Percentiles rank a stretch among this genome's conserved stretches.
Evolutionary conservation across 2,329 filamentous ascomycete species (phyloP).

Genomic region (Allantophomopsis lycopodina): DNA sequence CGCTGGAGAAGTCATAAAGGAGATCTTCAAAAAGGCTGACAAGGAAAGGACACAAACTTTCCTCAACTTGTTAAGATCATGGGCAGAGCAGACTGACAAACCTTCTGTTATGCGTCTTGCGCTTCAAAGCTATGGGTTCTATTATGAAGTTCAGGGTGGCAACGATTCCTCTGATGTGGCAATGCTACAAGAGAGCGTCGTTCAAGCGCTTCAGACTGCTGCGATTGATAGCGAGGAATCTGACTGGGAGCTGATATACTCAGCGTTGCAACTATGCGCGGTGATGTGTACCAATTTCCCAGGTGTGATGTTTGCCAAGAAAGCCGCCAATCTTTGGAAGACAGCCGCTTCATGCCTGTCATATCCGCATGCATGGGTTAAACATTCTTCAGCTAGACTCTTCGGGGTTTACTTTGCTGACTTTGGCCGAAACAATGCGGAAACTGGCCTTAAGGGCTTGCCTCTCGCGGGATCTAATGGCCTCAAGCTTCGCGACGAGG

Average conservation of each 20-base stretch:
- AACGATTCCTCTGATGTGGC: slow-evolving; percentile 47
- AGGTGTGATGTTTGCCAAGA: slow-evolving; percentile 42
- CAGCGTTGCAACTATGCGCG: slow-evolving; percentile 54
- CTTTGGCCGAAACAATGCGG: slow-evolving; percentile 51
- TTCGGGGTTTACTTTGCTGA: slow-evolving; percentile 69
- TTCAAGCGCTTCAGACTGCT: slow-evolving; percentile 33
- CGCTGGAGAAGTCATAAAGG: slow-evolving; percentile 66
- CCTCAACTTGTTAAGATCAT: slow-evolving; percentile 55
- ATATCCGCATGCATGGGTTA: slow-evolving; percentile 61
- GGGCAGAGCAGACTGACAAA: slow-evolving; percentile 66
- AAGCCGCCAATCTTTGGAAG: slow-evolving; percentile 55
- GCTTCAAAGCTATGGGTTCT: slow-evolving; percentile 70
- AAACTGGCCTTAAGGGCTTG: slow-evolving; percentile 34
- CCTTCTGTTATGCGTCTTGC: slow-evolving; percentile 56
- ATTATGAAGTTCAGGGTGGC: slow-evolving; percentile 55
- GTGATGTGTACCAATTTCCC: slow-evolving; percentile 57
- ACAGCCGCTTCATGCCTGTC: slow-evolving; percentile 54
- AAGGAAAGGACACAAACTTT: slow-evolving; percentile 59
- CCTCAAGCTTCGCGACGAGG: slow-evolving; percentile 48
- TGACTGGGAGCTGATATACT: slow-evolving; percentile 63
- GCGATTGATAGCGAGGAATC: slow-evolving; percentile 35
- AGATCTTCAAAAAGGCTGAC: slow-evolving; percentile 68
- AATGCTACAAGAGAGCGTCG: slow-evolving; percentile 35
- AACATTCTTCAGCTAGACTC: slow-evolving; percentile 62
- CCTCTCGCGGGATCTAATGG: slow-evolving; percentile 59